Evolutionary conservation across 306 rosid species (phyloP).

Genomic region (barrel medic (Medicago truncatula)): DNA sequence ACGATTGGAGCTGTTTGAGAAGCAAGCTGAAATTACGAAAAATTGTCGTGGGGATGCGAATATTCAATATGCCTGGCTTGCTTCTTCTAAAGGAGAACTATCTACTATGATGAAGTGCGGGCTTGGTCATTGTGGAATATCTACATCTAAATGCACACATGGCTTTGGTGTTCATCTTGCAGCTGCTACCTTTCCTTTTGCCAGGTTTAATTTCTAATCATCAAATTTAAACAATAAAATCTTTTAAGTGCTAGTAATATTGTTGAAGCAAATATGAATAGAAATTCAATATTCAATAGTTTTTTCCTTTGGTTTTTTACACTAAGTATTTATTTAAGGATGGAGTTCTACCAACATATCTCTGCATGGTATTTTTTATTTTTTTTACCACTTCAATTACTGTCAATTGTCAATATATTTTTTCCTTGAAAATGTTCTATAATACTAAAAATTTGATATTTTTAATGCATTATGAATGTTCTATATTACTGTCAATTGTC

Average conservation of each 20-base stretch:
- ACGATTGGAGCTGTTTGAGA: conserved; percentile 74
- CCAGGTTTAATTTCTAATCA: conserved; percentile 58
- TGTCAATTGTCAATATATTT: not conserved
- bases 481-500: not conserved
- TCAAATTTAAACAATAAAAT: conserved; percentile 19
- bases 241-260: conserved; percentile 21
- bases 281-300: not conserved
- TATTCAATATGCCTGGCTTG: conserved; percentile 82
- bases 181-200: conserved; percentile 53
- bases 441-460: not conserved
- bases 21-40: conserved; percentile 75
- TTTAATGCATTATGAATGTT: not conserved
- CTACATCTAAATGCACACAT: conserved; percentile 54
- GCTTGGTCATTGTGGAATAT: conserved; percentile 67
- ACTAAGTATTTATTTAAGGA: not conserved
- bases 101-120: conserved; percentile 67
- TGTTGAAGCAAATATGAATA: conserved; percentile 3
- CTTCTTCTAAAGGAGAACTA: conserved; percentile 64
- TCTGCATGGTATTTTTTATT: not conserved
- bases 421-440: not conserved
- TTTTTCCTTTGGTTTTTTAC: conserved; percentile 3
- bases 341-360: conserved; percentile 1
- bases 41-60: conserved; percentile 67
- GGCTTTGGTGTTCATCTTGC: conserved; percentile 80
- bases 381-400: not conserved